phyloP scores from a whole-genome alignment of 2,329 filamentous ascomycete genomes.

The Microsporum audouinii region DNA sequence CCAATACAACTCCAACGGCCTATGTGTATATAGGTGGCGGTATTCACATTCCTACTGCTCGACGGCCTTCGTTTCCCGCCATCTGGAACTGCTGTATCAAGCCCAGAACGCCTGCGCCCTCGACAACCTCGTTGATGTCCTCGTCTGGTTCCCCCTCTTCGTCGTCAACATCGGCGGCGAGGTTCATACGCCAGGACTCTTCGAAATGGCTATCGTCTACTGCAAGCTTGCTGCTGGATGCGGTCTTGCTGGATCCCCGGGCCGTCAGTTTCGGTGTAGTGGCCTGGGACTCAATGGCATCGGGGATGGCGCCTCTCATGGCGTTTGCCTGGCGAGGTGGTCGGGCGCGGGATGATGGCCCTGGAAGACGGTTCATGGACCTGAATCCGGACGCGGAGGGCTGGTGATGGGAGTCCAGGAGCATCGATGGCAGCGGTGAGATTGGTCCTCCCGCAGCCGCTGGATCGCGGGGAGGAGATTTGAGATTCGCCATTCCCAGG shows the following conservation, averaged over 20 bases:
- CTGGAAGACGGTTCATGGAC: constrained; percentile 16
- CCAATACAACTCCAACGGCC: background rate
- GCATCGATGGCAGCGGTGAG: constrained; percentile 33
- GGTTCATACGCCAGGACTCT: constrained; percentile 40
- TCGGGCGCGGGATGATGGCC: constrained; percentile 23
- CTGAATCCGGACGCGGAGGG: constrained; percentile 32
- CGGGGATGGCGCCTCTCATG: constrained; percentile 25
- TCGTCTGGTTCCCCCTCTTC: constrained; percentile 39
- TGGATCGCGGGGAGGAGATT: constrained; percentile 20
- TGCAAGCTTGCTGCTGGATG: constrained; percentile 28
- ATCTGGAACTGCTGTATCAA: constrained; percentile 57
- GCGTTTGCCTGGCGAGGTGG: constrained; percentile 18
- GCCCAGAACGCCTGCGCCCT: constrained; percentile 50
- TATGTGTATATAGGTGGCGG: background rate
- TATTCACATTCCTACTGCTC: constrained; percentile 26
- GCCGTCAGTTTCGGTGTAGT: constrained; percentile 8
- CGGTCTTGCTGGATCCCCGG: constrained; percentile 14
- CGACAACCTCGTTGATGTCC: constrained; percentile 36
- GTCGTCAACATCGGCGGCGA: constrained; percentile 23
- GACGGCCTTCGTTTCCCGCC: constrained; percentile 35
- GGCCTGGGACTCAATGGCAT: constrained; percentile 18
- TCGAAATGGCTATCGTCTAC: constrained; percentile 49
- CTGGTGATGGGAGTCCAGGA: constrained; percentile 39
- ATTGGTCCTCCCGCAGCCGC: constrained; percentile 17
- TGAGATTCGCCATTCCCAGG: background rate